Conservation (phyloP, 2,329 filamentous ascomycete genomes). For the Penicillium sp. region DNA sequence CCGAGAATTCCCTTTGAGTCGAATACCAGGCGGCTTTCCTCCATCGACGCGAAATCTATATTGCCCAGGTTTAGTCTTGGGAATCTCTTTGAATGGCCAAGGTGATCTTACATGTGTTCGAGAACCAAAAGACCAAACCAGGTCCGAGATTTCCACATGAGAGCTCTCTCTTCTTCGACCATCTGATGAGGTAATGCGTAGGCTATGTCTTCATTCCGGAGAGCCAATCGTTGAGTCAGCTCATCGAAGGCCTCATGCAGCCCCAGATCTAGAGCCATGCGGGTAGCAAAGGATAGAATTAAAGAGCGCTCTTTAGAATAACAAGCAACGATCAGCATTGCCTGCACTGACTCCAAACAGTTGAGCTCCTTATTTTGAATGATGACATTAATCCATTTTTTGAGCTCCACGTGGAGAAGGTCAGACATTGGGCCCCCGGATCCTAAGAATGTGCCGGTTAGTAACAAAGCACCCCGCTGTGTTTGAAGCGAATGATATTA, state of each 20-base stretch:
- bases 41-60: slow-evolving; percentile 46
- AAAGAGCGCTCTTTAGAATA: slow-evolving; percentile 57
- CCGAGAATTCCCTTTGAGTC: slow-evolving; percentile 40
- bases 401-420: slow-evolving; percentile 48
- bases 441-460: slow-evolving; percentile 14
- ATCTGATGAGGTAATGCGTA: slow-evolving; percentile 16
- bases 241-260: slow-evolving; percentile 49
- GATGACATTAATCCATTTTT: slow-evolving; percentile 49
- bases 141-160: slow-evolving; percentile 50
- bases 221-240: slow-evolving; percentile 33
- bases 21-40: slow-evolving; percentile 48
- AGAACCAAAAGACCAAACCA: slow-evolving; percentile 58
- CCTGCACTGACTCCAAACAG: slow-evolving; percentile 54
- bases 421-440: slow-evolving; percentile 40
- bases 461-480: background rate
- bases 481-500: slow-evolving; percentile 4
- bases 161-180: slow-evolving; percentile 20
- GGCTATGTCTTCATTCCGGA: slow-evolving; percentile 23
- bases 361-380: slow-evolving; percentile 43
- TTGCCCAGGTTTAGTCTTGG: background rate
- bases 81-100: background rate
- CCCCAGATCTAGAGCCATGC: slow-evolving; percentile 54
- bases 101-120: slow-evolving; percentile 47
- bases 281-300: slow-evolving; percentile 52
- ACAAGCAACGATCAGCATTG: slow-evolving; percentile 54